Evolutionary conservation across 2,329 filamentous ascomycete genomes (phyloP), one percentile per base, ranked within the genome.

Genomic region (Colletotrichum cordylinicola): DNA sequence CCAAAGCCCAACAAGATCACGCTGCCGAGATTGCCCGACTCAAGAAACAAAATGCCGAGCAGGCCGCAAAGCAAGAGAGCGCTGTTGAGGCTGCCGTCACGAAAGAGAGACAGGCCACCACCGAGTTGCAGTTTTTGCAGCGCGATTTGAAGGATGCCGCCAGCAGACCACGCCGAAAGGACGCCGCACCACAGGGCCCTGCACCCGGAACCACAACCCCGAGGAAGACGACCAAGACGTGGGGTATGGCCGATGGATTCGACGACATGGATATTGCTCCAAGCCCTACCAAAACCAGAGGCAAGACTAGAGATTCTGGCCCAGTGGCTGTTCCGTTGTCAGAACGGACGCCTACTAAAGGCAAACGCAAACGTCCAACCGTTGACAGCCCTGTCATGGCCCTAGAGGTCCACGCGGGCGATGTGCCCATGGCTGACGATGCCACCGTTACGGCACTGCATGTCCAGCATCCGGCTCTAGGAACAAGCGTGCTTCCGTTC

Each of bases 201-300:
- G 73, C 66, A 18, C 80, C 79, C 5, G 79, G 80, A 6, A 85
- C 82, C 0, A 74, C 70, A 31, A 95, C 94, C 0, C 93, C 93
- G 4, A 94, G 89, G 80, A 93, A 91, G 82, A 81, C 85, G 2
- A 83, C 88, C 33, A 92, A 90, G 81, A 84, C 86, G 2, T 90
- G 90, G 84, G 87, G 89, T 2, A 86, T 94, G 66, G 90, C 93
- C 2, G 95, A 97, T 83, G 95, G 95, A 0, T 97, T 97, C 79
- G 94, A 96, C 75, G 92, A 95, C 75, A 86, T 91, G 77, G 90
- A 92, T 77, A 86, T 91, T 70, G 86, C 87, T 9, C 81, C 83
- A 7, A 92, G 90, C 72, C 91, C 90, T 1, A 89, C 84, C 80
- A 91, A 90, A 79, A 86, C 86, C 85, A 87, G 67, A 84, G 86